Evolutionary conservation across 345 rosid species (phyloP), one percentile per base, ranked within the genome.

Genomic region (Adansonia digitata): DNA sequence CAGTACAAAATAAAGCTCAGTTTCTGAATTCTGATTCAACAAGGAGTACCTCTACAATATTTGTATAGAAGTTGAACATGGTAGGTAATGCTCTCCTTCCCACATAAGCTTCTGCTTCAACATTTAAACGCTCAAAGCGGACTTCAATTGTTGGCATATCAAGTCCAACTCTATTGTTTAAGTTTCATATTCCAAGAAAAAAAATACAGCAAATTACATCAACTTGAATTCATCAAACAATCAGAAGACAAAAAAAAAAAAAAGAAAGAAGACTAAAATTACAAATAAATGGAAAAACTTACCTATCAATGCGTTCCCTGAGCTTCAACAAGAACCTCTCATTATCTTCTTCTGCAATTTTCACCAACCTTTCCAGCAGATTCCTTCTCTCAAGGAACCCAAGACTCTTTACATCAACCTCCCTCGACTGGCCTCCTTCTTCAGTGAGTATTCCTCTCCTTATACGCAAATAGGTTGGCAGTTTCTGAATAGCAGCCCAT

Each of bases 401-500:
- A 46, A 90, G 94, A 27, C 76, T 83, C 20, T 80, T 56, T 35
- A 93, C 80, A 71, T 90, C 92, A 67, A 93, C 75, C 86, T 91
- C 92, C 27, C 86, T 80, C 12, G 85, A 26, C 0, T 75, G 52
- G 7, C 91, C 89, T 20, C 85, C 89, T 45, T 85, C 72, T 80
- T 83, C 75, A n/a, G 87, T 77, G 12, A 93, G 85, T 26, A 93
- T 78, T 20, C 97, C 97, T 85, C 93, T 92, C 75, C 81, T 82
- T 1, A 90, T 60, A 59, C 94, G 89, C 68, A 86, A 77, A 77
- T 78, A 86, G 6, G 98, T 89, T 0, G 98, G 98, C 29, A 93
- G 87, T 80, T 84, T 93, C 84, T 93, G 92, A 6, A 93, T 10
- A 46, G 98, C 98, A 43, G 98, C 98, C 98, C 97, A 93, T 79